phyloP scores from a whole-genome alignment of 441 rosid species.

The Gossypium schwendimanii region DNA sequence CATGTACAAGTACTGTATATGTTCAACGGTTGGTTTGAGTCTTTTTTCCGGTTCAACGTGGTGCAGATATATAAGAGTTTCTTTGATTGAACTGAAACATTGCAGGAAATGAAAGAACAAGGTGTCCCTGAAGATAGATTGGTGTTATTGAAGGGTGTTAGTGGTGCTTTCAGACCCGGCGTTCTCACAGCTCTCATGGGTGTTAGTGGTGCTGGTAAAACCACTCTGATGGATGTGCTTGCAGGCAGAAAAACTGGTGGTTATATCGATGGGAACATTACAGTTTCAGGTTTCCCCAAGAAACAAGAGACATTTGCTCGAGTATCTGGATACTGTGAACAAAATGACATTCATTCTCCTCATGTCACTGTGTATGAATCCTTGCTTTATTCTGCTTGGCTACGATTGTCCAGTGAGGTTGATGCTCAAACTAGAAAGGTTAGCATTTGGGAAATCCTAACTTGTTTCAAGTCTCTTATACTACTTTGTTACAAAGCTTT shows the following conservation, averaged over 20 bases:
- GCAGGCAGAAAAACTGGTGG: conserved; percentile 76
- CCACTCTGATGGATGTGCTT: conserved; percentile 69
- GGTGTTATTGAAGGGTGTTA: conserved; percentile 61
- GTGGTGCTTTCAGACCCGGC: conserved; percentile 86
- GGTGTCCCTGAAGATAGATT: conserved; percentile 51
- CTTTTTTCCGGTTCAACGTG: neutral
- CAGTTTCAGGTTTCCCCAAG: conserved; percentile 60
- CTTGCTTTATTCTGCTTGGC: conserved; percentile 64
- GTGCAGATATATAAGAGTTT: neutral
- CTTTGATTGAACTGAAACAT: neutral
- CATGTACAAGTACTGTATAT: neutral
- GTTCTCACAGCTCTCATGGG: conserved; percentile 93
- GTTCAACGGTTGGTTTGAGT: neutral
- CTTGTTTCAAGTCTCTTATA: neutral
- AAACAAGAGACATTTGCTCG: conserved; percentile 66
- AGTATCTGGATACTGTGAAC: conserved; percentile 69
- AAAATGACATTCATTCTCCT: conserved; percentile 70
- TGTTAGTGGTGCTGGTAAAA: conserved; percentile 87
- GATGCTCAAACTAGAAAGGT: conserved; percentile 46
- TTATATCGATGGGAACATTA: conserved; percentile 48
- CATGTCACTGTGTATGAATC: conserved; percentile 62
- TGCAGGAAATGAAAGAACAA: conserved; percentile 61
- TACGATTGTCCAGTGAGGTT: conserved; percentile 47
- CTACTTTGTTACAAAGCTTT: neutral
- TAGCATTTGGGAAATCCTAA: neutral